Percentiles rank a stretch among this genome's conserved stretches.
These are phyloP conservation scores for Croton laevigatus DNA, from an alignment of 441 rosid genomes.

Conservation along the genomic window DNA sequence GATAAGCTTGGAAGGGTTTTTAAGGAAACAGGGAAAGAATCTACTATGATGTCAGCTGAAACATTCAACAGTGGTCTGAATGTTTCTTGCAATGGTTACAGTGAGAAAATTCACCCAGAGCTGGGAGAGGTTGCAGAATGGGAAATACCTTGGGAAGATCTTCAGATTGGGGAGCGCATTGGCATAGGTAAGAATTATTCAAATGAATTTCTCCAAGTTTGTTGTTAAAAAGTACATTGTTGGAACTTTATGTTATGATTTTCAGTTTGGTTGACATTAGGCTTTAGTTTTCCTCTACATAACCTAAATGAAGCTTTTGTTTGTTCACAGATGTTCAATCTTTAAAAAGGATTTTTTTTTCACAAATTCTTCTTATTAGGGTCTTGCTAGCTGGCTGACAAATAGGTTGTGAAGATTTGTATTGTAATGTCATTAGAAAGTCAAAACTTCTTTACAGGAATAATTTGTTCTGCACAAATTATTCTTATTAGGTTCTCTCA, in stretches of 20 bases:
- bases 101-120: conserved; percentile 58
- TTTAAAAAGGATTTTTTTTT: background rate
- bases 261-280: background rate
- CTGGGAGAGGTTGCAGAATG: conserved; percentile 83
- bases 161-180: conserved; percentile 92
- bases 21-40: conserved; percentile 32
- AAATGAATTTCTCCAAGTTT: conserved; percentile 7
- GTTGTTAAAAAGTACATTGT: background rate
- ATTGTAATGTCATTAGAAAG: background rate
- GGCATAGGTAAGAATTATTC: conserved; percentile 73
- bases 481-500: background rate
- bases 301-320: background rate
- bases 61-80: conserved; percentile 28
- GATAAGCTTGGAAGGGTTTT: conserved; percentile 21
- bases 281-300: background rate
- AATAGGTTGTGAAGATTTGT: background rate
- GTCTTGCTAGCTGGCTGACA: background rate
- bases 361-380: background rate
- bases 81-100: conserved; percentile 39
- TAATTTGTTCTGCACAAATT: background rate
- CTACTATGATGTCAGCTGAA: conserved; percentile 39
- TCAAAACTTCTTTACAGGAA: background rate
- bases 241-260: background rate
- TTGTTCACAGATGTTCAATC: background rate
- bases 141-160: conserved; percentile 97